phyloP scores from a whole-genome alignment of 2,329 filamentous ascomycete genomes.

The Tolypocladium amazonense region DNA sequence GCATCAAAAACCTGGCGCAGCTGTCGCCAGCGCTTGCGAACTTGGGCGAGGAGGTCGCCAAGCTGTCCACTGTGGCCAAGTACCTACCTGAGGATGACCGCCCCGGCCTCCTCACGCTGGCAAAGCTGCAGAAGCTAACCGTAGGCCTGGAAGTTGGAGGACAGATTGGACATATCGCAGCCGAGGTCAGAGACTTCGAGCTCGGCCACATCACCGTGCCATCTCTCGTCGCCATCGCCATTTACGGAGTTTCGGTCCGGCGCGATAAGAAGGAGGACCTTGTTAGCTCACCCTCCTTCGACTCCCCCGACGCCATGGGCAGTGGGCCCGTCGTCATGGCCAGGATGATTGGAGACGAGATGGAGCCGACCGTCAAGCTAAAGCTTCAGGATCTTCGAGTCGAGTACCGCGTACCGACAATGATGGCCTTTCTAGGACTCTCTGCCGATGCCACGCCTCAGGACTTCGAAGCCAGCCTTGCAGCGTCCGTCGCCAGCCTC shows the following conservation, averaged over 20 bases:
- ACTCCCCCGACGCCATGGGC: conserved; percentile 13
- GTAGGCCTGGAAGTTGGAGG: conserved; percentile 53
- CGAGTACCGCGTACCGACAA: conserved; percentile 80
- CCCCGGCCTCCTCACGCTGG: conserved; percentile 73
- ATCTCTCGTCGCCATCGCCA: conserved; percentile 66
- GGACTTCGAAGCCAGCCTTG: conserved; percentile 65
- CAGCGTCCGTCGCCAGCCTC: conserved; percentile 69
- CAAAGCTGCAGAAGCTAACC: conserved; percentile 53
- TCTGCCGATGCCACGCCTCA: conserved; percentile 56
- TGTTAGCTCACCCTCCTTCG: conserved; percentile 40
- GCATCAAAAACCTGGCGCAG: conserved; percentile 52
- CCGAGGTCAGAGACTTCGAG: conserved; percentile 53
- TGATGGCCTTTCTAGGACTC: conserved; percentile 70
- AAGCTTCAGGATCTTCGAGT: conserved; percentile 74
- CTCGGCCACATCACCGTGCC: conserved; percentile 77
- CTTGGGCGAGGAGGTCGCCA: conserved; percentile 68
- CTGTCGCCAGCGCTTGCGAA: conserved; percentile 53
- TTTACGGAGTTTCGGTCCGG: conserved; percentile 50
- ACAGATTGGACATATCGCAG: conserved; percentile 53
- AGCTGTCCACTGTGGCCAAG: conserved; percentile 79
- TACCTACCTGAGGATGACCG: conserved; percentile 94
- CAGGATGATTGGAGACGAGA: conserved; percentile 85
- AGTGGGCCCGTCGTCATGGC: conserved; percentile 60
- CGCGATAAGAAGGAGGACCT: conserved; percentile 64
- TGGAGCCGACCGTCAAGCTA: conserved; percentile 81